phyloP scores from a whole-genome alignment of 2,329 filamentous ascomycete genomes.

The Paradendryphiella salina region DNA sequence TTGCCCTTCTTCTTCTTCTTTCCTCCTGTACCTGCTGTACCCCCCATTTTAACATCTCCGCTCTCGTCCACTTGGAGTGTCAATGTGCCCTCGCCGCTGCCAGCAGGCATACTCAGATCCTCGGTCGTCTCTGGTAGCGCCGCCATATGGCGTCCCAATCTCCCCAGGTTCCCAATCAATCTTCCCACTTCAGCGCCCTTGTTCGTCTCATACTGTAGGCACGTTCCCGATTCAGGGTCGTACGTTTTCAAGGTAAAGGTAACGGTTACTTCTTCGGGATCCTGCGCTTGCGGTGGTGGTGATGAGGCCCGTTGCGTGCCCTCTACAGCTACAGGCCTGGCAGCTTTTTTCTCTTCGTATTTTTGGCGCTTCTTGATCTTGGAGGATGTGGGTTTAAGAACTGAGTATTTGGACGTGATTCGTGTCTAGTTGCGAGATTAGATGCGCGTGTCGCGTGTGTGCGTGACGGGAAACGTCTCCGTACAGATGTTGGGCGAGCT shows the following conservation, averaged over 20 bases:
- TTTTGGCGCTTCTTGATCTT: constrained; percentile 43
- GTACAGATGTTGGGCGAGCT: constrained; percentile 81
- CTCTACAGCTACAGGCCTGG: constrained; percentile 24
- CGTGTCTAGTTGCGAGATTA: constrained; percentile 63
- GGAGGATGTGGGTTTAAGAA: constrained; percentile 53
- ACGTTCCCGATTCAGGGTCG: constrained; percentile 77
- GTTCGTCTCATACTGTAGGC: constrained; percentile 87
- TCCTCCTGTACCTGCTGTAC: constrained; percentile 37
- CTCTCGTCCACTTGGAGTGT: constrained; percentile 41
- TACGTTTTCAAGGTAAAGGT: constrained; percentile 85
- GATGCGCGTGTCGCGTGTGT: constrained; percentile 12
- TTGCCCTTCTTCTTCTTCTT: constrained; percentile 59
- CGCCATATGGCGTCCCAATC: constrained; percentile 68
- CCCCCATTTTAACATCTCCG: constrained; percentile 37
- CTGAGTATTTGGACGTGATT: constrained; percentile 90
- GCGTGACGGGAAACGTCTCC: constrained; percentile 30
- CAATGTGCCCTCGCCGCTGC: constrained; percentile 29
- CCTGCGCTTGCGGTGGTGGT: constrained; percentile 32
- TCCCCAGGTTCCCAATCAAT: constrained; percentile 75
- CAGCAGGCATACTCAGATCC: constrained; percentile 42
- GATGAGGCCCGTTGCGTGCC: constrained; percentile 33
- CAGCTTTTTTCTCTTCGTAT: constrained; percentile 35
- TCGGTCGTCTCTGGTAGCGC: constrained; percentile 51
- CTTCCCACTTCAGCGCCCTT: constrained; percentile 89
- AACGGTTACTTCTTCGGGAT: constrained; percentile 51